Evolutionary conservation across 1,139 yeast species (phyloP).

Genomic region (Suzukiozyma palmioleophila): DNA sequence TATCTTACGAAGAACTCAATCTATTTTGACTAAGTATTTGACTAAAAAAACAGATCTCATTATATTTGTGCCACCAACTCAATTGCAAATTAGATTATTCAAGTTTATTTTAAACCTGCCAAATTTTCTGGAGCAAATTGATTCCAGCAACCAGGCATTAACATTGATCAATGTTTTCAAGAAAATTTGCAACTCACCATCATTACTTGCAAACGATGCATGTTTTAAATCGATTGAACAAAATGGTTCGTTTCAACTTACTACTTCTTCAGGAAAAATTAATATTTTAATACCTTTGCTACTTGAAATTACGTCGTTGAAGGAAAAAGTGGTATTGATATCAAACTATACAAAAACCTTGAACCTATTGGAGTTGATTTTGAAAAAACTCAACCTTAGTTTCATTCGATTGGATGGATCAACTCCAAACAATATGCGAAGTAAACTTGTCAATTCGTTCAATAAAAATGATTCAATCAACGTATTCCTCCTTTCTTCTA

Average conservation of each 20-base stretch:
- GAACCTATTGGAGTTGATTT: constrained; percentile 62
- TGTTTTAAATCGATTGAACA: constrained; percentile 22
- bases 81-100: constrained; percentile 55
- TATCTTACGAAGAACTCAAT: constrained; percentile 70
- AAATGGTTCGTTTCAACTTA: constrained; percentile 12
- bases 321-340: constrained; percentile 78
- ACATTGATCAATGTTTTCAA: constrained; percentile 70
- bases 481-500: constrained; percentile 78
- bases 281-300: constrained; percentile 51
- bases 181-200: constrained; percentile 82
- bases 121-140: constrained; percentile 20
- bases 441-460: constrained; percentile 62
- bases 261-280: constrained; percentile 52
- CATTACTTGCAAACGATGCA: constrained; percentile 46
- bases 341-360: constrained; percentile 89
- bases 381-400: constrained; percentile 47
- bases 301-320: constrained; percentile 33
- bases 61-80: constrained; percentile 73
- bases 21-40: constrained; percentile 57
- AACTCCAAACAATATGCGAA: constrained; percentile 64
- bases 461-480: constrained; percentile 50
- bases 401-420: constrained; percentile 79
- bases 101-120: constrained; percentile 43
- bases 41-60: constrained; percentile 80
- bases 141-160: constrained; percentile 42